These are phyloP conservation scores for Ustilago hordei DNA, from an alignment of 1,284 basidiomycete species.

Conservation along the genomic window DNA sequence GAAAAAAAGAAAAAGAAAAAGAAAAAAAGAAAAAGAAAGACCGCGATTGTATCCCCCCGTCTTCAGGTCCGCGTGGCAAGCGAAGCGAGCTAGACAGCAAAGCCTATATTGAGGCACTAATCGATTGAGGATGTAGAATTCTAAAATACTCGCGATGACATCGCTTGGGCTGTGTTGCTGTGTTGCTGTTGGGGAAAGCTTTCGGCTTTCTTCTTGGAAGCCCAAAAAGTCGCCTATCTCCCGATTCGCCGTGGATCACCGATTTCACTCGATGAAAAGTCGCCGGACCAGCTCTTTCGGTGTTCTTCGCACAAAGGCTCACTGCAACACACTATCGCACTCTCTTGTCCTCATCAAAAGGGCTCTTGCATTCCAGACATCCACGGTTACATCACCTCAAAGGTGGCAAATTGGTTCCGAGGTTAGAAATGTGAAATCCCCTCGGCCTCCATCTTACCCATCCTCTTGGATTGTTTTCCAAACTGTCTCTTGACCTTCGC, in stretches of 20 bases:
- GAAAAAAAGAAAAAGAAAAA: background rate
- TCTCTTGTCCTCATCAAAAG: background rate
- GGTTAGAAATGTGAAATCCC: slow-evolving; percentile 61
- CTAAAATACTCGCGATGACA: slow-evolving; percentile 10
- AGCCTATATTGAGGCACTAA: background rate
- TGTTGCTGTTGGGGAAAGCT: slow-evolving; percentile 3
- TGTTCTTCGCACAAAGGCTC: no score
- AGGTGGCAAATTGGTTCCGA: background rate
- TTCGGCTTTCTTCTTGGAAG: slow-evolving; percentile 8
- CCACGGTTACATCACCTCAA: no score
- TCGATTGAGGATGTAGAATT: background rate
- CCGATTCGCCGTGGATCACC: slow-evolving; percentile 8
- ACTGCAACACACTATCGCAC: background rate
- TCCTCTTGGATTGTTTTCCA: slow-evolving; percentile 46
- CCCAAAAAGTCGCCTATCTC: slow-evolving; percentile 4
- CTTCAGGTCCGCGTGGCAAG: background rate
- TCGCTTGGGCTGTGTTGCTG: background rate
- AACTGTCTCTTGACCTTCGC: slow-evolving; percentile 48
- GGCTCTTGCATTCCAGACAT: no score
- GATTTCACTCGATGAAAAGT: slow-evolving; percentile 1
- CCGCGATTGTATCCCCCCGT: background rate
- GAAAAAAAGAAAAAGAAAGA: background rate
- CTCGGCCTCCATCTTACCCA: slow-evolving; percentile 64
- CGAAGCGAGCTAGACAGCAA: background rate
- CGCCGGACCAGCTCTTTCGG: background rate